A percentile compares a stretch with the other conserved stretches of the same genome.
phyloP scores from a whole-genome alignment of 345 rosid species.

The Iberis pinnata region DNA sequence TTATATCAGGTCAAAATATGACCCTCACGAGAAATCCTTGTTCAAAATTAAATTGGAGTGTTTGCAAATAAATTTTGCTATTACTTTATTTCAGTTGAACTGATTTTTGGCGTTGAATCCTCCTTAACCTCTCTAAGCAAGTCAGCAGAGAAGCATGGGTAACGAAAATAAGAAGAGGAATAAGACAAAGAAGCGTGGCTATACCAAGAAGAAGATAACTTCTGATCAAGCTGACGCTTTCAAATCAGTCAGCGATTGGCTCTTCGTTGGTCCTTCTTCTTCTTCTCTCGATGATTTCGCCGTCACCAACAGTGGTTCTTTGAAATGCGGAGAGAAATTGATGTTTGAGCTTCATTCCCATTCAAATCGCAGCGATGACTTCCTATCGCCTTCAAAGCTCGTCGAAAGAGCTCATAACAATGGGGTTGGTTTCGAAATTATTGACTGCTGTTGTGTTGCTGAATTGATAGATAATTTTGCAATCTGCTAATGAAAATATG shows the following conservation, averaged over 20 bases:
- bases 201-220: conserved; percentile 63
- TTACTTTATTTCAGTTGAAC: too few relatives aligned
- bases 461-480: not conserved
- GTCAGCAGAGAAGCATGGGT: conserved; percentile 7
- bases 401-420: conserved; percentile 78
- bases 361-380: conserved; percentile 89
- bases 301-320: conserved; percentile 37
- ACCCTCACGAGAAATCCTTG: too few relatives aligned
- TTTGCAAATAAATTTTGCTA: too few relatives aligned
- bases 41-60: too few relatives aligned
- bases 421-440: conserved; percentile 55
- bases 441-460: too few relatives aligned
- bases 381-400: conserved; percentile 80
- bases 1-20: too few relatives aligned
- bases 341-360: conserved; percentile 88
- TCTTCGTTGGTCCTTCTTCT: conserved; percentile 36
- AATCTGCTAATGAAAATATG: not conserved
- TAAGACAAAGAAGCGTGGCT: conserved; percentile 72
- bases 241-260: conserved; percentile 71
- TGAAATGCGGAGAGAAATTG: conserved; percentile 37
- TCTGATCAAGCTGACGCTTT: conserved; percentile 60
- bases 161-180: conserved; percentile 51
- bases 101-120: too few relatives aligned
- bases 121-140: not conserved
- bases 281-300: conserved; percentile 51